Evolutionary conservation across 192 early-diverging fungal species (phyloP).

Genomic region (Backusella macrospora): DNA sequence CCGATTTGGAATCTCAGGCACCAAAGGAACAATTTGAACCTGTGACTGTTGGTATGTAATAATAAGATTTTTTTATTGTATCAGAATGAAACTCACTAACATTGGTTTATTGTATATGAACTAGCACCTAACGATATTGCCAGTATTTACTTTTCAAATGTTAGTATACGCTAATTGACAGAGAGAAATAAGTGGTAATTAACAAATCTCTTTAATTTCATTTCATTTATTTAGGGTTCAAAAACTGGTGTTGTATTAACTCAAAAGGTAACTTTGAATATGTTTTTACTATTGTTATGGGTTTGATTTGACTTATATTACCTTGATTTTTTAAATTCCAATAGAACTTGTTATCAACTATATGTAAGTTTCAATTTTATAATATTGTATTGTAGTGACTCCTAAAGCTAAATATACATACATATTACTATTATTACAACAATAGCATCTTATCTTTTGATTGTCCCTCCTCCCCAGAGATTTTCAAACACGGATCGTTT

Average conservation of each 20-base stretch:
- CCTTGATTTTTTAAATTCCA: background rate
- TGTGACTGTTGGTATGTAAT: constrained; percentile 28
- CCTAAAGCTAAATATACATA: background rate
- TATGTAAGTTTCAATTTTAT: background rate
- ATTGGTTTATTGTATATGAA: background rate
- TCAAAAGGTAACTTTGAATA: constrained; percentile 35
- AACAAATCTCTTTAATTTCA: background rate
- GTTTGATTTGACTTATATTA: background rate
- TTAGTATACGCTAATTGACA: background rate
- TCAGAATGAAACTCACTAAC: background rate
- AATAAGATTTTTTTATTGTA: background rate
- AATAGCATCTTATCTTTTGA: constrained; percentile 39
- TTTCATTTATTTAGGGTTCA: background rate
- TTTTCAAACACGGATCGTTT: constrained; percentile 36
- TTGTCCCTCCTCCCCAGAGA: constrained; percentile 40
- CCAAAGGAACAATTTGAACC: background rate
- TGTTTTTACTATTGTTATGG: background rate
- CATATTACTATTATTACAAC: background rate
- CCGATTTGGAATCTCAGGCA: constrained; percentile 22
- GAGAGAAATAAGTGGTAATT: background rate
- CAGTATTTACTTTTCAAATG: constrained; percentile 34
- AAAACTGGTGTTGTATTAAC: constrained; percentile 38
- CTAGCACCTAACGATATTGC: constrained; percentile 33
- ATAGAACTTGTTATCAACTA: constrained; percentile 17
- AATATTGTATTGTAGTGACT: background rate